Base-by-base conservation (phyloP, 192 early-diverging fungal genomes). In the Kickxella alabastrina region DNA sequence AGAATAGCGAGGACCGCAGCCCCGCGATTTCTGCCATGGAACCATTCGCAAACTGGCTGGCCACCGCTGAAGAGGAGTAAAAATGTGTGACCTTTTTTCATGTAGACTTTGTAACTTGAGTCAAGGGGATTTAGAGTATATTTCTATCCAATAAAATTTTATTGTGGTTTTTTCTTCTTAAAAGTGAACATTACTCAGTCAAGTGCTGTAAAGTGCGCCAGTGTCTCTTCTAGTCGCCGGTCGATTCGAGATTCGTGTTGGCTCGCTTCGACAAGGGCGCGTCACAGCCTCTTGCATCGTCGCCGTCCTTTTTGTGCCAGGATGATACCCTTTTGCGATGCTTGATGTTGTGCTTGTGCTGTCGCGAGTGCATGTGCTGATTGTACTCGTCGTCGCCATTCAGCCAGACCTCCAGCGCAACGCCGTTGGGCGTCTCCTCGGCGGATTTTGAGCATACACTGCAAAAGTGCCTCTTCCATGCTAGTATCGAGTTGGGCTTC, bases 31-130 rank as follows among this genome's bases (percentile, higher is more conserved):
- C 62, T 25, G 81, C 83, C 12, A 58, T 92, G 39, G 84, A 82
- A 58, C 81, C 87, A 43, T 89, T 93, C 65, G 70, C 88, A 35
- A 71, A 83, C 45, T 93, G 91, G 91, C 63, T 92, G 23, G 79
- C 75, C 25, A 87, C 87, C 39, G 88, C 87, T 2, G 90, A 92
- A 54, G 90, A 92, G 50, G 90, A 92, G 68, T 85, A 87, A 14
- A 10, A 14, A 29, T 6, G 23, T 3, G 14, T 3, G 37, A 17
- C 31, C 3, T 19, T 25, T 24, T 24, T 44, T n/a, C n/a, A n/a
- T n/a, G n/a, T n/a, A n/a, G n/a, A n/a, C n/a, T n/a, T n/a, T n/a
- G n/a, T n/a, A n/a, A n/a, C n/a, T n/a, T n/a, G n/a, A n/a, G n/a
- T n/a, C n/a, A n/a, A n/a, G n/a, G n/a, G n/a, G n/a, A n/a, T n/a